These are phyloP conservation scores for Nicotiana noctiflora DNA, from an alignment of 257 asterid genomes.

Conservation along the genomic window DNA sequence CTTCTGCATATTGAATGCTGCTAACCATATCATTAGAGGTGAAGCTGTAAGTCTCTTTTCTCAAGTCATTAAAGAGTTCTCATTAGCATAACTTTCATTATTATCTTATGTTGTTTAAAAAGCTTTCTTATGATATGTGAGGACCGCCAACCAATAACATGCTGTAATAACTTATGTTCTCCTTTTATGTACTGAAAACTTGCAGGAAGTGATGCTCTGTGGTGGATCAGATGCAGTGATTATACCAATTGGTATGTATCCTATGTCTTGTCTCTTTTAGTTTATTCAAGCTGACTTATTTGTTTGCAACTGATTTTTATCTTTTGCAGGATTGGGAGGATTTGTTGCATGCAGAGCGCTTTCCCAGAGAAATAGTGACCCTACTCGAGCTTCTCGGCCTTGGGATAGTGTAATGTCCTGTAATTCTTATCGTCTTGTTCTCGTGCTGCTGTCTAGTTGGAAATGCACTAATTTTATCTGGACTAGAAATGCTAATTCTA, in stretches of 20 bases:
- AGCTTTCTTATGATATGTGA: not conserved
- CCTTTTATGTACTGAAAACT: not conserved
- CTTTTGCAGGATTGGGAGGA: constrained; percentile 41
- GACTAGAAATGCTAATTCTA: not conserved
- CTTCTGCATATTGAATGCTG: constrained; percentile 62
- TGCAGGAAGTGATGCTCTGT: constrained; percentile 51
- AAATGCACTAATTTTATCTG: not conserved
- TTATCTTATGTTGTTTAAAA: not conserved
- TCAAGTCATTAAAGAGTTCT: not conserved
- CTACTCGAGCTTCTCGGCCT: constrained; percentile 63
- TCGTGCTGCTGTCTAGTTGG: not conserved
- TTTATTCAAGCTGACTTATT: not conserved
- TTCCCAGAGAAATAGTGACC: constrained; percentile 66
- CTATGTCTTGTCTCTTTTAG: not conserved
- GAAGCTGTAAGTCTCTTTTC: constrained; percentile 35
- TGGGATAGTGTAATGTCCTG: constrained; percentile 39
- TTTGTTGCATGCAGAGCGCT: constrained; percentile 70
- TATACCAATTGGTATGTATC: constrained; percentile 29
- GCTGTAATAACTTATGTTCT: not conserved
- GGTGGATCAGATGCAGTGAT: constrained; percentile 71
- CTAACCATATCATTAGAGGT: constrained; percentile 61
- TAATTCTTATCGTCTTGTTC: not conserved
- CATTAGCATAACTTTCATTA: not conserved
- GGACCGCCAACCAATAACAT: not conserved
- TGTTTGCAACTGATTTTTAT: not conserved